Percentiles rank a stretch among this genome's conserved stretches.
Evolutionary conservation across 2,329 filamentous ascomycete genomes (phyloP).

Genomic region (Xylariaceae sp.): DNA sequence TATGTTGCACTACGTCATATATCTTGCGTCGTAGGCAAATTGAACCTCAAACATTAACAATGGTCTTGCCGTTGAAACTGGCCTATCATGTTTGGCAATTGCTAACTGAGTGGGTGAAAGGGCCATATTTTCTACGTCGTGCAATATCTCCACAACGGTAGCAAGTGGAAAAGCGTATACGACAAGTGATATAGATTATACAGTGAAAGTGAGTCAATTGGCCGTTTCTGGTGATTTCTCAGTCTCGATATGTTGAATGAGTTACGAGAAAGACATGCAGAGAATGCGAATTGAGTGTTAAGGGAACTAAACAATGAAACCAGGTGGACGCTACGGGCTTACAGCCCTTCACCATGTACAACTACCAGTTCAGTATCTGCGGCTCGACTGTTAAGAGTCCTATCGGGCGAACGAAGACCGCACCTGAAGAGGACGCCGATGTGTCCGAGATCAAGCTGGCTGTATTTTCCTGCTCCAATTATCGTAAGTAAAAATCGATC

Average conservation of each 20-base stretch:
- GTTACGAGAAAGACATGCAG: not conserved
- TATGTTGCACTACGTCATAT: not conserved
- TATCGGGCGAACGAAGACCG: constrained; percentile 34
- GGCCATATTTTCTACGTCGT: constrained; percentile 48
- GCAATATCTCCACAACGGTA: constrained; percentile 36
- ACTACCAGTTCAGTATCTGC: constrained; percentile 33
- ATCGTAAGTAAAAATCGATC: constrained; percentile 22
- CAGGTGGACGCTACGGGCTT: constrained; percentile 51
- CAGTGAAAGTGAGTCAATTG: constrained; percentile 55
- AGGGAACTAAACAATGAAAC: too few species aligned
- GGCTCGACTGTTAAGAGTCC: constrained; percentile 28
- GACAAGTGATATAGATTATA: constrained; percentile 71
- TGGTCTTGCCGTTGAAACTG: too few species aligned
- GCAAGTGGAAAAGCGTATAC: constrained; percentile 61
- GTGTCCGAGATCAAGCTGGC: constrained; percentile 29
- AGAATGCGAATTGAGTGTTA: not conserved
- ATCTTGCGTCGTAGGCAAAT: not conserved
- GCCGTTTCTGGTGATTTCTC: not conserved
- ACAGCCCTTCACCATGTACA: constrained; percentile 30
- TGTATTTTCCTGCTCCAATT: constrained; percentile 33
- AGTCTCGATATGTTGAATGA: not conserved
- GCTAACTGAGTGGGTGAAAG: constrained; percentile 19
- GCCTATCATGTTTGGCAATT: too few species aligned
- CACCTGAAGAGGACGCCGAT: constrained; percentile 26
- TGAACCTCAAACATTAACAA: too few species aligned